phyloP scores from a whole-genome alignment of 257 asterid species.

The Catharanthus roseus region DNA sequence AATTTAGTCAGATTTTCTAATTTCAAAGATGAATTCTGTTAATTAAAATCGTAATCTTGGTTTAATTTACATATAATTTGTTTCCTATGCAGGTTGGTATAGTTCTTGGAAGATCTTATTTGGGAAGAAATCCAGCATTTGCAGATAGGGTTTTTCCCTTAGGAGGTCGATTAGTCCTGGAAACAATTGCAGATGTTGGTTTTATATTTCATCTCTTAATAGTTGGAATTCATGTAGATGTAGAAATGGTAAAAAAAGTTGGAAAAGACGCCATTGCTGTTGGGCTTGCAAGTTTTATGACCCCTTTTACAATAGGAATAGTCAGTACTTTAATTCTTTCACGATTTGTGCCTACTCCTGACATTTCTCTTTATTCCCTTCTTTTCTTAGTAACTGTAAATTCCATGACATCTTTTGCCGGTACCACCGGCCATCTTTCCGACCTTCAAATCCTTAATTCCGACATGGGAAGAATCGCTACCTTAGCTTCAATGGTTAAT shows the following conservation, averaged over 20 bases:
- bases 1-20: too few species aligned
- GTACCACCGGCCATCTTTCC: constrained; percentile 36
- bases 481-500: constrained; percentile 35
- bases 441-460: constrained; percentile 68
- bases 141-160: constrained; percentile 30
- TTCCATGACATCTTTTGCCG: constrained; percentile 49
- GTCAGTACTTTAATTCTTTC: constrained; percentile 13
- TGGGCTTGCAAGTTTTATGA: constrained; percentile 31
- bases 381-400: constrained; percentile 25
- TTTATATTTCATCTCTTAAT: constrained; percentile 51
- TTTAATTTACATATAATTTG: background rate
- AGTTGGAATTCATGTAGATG: constrained; percentile 46
- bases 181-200: constrained; percentile 46
- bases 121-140: constrained; percentile 17
- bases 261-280: constrained; percentile 35
- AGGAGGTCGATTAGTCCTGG: constrained; percentile 35
- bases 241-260: constrained; percentile 24
- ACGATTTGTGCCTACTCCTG: background rate
- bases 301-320: constrained; percentile 33
- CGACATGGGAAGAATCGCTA: constrained; percentile 51
- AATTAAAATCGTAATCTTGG: background rate
- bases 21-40: background rate
- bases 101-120: constrained; percentile 39
- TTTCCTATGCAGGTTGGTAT: constrained; percentile 47
- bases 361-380: constrained; percentile 15